A percentile compares a stretch with the other conserved stretches of the same genome.
phyloP scores from a whole-genome alignment of 495 filamentous ascomycete genomes.

The Annulohypoxylon bovei region DNA sequence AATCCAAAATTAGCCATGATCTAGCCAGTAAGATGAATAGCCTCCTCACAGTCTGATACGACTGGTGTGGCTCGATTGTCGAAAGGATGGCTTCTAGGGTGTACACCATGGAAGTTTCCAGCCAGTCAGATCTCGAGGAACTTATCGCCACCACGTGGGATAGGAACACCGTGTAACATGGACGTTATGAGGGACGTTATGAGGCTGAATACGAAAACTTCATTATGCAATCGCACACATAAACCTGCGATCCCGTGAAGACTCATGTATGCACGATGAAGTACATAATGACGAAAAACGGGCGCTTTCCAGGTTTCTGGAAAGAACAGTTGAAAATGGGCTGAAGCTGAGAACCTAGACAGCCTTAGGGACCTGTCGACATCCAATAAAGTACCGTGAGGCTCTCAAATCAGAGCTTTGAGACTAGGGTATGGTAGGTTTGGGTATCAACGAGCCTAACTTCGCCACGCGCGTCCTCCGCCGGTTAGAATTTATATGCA shows the following conservation, averaged over 20 bases:
- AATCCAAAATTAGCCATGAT: not conserved
- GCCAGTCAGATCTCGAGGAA: not conserved
- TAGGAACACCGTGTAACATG: not conserved
- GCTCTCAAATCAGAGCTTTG: not conserved
- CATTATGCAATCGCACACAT: not conserved
- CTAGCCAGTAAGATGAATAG: not conserved
- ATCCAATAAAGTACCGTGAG: not conserved
- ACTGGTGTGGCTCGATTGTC: not conserved
- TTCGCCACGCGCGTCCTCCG: conserved; percentile 1
- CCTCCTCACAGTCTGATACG: not conserved
- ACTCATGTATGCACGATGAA: not conserved
- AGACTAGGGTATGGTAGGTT: not conserved
- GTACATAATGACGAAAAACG: not conserved
- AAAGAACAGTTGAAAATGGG: not conserved
- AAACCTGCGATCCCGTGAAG: not conserved
- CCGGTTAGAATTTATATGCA: too few relatives aligned
- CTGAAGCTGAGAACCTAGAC: not conserved
- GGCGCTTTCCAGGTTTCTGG: not conserved
- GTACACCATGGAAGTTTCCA: not conserved
- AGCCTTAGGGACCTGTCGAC: not conserved
- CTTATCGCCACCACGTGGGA: not conserved
- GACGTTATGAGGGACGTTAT: not conserved
- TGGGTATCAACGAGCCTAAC: conserved; percentile 4
- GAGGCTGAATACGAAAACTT: not conserved
- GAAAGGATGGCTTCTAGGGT: not conserved